Base-by-base conservation (phyloP, 2,329 filamentous ascomycete genomes). In the Aspergillus floridensis region DNA sequence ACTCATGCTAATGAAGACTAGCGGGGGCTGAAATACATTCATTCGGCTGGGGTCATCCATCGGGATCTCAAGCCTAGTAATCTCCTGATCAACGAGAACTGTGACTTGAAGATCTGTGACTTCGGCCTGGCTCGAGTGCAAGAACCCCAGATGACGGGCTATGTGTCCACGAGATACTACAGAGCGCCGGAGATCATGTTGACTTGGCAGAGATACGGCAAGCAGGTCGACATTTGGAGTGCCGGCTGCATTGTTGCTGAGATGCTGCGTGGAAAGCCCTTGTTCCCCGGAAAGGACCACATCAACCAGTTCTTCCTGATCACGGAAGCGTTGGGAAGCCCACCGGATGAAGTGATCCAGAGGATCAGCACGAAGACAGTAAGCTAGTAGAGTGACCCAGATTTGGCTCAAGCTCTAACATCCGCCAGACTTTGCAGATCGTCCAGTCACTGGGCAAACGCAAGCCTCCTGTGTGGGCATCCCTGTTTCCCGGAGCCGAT, bases 231-330 rank as follows among this genome's bases (percentile, higher is more conserved):
- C 76, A 96, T 99, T 74, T 99, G 95, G 95, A 98, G 93, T 75
- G 93, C 93, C n/a, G 95, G 93, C 62, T 99, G 95, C 79, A 98
- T 99, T 74, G 97, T 98, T 70, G 95, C 95, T 44, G 95, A 99
- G 80, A 99, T 99, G 95, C 85, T 99, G 59, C 93, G 96, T 79
- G 93, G 95, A 72, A 97, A 96, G 81, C 95, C 95, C 26, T 81
- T 99, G 24, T 99, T 99, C 82, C 95, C 95, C 0, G 95, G 95
- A 75, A 98, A 98, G 81, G 95, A 99, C 74, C 95, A 99, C 74
- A 95, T 98, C 77, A 96, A 99, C 80, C 95, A 99, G 77, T 98
- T 99, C 79, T 97, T 93, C 66, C 97, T 98, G 82, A 99, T 98
- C 76, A 98, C 95, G 14, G 95, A 98, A 76, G 84, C 98, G 38